These are phyloP conservation scores for Tricholoma flavovirens DNA, from an alignment of 768 basidiomycete genomes.

Conservation along the genomic window DNA sequence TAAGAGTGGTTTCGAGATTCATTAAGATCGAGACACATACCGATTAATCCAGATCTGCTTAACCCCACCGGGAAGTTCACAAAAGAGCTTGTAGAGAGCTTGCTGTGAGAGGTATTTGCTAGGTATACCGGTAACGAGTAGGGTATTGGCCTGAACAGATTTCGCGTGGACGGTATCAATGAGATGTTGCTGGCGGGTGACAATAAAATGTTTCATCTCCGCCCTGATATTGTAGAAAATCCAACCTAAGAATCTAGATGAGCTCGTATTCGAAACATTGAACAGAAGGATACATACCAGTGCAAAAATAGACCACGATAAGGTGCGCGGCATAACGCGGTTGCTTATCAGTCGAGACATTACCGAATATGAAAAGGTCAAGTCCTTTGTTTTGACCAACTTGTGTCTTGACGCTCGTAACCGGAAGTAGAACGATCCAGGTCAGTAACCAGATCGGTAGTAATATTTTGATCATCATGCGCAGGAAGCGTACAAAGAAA, in stretches of 20 bases:
- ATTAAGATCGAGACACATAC: constrained; percentile 27
- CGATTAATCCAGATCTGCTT: constrained; percentile 90
- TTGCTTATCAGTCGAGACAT: constrained; percentile 47
- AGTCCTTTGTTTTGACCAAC: constrained; percentile 47
- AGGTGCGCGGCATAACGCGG: constrained; percentile 74
- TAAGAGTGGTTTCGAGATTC: neutral
- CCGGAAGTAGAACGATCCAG: constrained; percentile 81
- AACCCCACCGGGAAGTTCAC: constrained; percentile 86
- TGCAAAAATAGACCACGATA: constrained; percentile 70
- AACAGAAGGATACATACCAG: constrained; percentile 45
- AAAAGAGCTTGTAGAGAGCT: constrained; percentile 63
- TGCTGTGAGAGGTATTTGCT: constrained; percentile 66
- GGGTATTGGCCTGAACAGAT: constrained; percentile 82
- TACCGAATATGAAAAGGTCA: constrained; percentile 76
- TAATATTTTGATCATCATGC: constrained; percentile 77
- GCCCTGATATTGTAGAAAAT: constrained; percentile 73
- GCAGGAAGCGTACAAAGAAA: constrained; percentile 85
- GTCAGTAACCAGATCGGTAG: constrained; percentile 89
- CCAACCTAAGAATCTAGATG: constrained; percentile 50
- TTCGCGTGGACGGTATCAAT: constrained; percentile 67
- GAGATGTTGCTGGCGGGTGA: constrained; percentile 76
- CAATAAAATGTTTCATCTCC: constrained; percentile 80
- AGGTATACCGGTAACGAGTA: constrained; percentile 89
- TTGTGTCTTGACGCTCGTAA: constrained; percentile 51
- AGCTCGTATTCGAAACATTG: neutral